A percentile compares a stretch with the other conserved stretches of the same genome.
Conservation (phyloP, 2,329 filamentous ascomycete species). For the Cadophora sp. region DNA sequence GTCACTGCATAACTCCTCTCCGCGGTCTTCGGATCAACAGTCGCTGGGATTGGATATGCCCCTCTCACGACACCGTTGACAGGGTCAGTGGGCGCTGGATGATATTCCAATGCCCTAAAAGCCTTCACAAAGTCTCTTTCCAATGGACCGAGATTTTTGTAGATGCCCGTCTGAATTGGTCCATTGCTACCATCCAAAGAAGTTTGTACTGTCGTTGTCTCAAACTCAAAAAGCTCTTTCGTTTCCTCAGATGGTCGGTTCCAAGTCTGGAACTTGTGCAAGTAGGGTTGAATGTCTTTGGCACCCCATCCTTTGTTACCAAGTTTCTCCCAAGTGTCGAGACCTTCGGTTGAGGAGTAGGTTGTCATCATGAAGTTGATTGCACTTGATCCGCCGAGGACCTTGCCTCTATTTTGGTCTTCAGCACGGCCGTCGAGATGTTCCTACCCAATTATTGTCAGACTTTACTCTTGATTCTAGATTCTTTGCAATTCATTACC, state of each 20-base stretch:
- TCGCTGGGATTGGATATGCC: constrained; percentile 7
- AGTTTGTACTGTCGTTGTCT: background rate
- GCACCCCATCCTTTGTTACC: constrained; percentile 51
- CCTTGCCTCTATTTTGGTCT: constrained; percentile 44
- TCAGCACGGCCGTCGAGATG: constrained; percentile 39
- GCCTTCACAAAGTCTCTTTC: background rate
- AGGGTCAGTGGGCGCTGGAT: background rate
- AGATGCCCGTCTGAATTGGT: constrained; percentile 8
- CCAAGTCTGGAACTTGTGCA: constrained; percentile 4
- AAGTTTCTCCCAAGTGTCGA: constrained; percentile 48
- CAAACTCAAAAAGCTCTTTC: background rate
- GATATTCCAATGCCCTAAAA: background rate
- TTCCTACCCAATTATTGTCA: background rate
- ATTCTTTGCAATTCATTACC: background rate
- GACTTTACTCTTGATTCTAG: too few relatives aligned
- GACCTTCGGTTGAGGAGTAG: constrained; percentile 38
- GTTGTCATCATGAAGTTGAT: constrained; percentile 46
- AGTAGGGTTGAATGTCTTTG: constrained; percentile 47
- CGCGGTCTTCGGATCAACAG: constrained; percentile 8
- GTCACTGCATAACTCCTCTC: constrained; percentile 25
- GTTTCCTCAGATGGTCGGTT: background rate
- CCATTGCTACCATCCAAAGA: constrained; percentile 1
- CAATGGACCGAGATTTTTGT: background rate
- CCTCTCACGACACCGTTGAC: constrained; percentile 16
- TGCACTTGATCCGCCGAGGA: constrained; percentile 45